phyloP scores from a whole-genome alignment of 1,284 basidiomycete genomes.

The Stygiomarasmius scandens region DNA sequence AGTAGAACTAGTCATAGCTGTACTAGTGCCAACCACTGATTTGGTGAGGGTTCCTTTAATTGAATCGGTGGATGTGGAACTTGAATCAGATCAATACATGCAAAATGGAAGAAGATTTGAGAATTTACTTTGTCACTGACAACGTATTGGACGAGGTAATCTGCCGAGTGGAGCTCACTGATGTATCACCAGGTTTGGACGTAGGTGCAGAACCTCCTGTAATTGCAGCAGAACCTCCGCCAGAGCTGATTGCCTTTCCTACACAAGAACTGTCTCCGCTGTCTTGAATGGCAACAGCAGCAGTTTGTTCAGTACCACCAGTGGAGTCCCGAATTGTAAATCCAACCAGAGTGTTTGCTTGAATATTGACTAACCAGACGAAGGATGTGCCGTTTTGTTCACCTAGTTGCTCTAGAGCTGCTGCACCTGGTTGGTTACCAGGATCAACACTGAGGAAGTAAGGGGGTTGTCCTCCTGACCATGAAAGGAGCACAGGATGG shows the following conservation, averaged over 20 bases:
- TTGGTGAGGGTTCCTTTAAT: too few relatives aligned
- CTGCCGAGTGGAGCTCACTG: too few relatives aligned
- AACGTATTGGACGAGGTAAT: too few relatives aligned
- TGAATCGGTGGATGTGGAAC: too few relatives aligned
- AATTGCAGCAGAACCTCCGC: slow-evolving; percentile 11
- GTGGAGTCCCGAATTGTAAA: slow-evolving; percentile 55
- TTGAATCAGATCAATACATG: too few relatives aligned
- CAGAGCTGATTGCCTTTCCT: slow-evolving; percentile 19
- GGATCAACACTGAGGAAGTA: slow-evolving; percentile 42
- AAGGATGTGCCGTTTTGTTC: slow-evolving; percentile 34
- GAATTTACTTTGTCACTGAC: too few relatives aligned
- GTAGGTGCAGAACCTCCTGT: slow-evolving; percentile 2
- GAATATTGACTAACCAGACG: slow-evolving; percentile 51
- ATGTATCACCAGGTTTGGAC: too few relatives aligned
- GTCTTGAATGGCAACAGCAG: slow-evolving; percentile 47
- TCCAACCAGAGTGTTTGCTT: too few relatives aligned
- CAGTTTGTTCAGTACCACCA: slow-evolving; percentile 50
- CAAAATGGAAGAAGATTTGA: too few relatives aligned
- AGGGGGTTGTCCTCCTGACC: slow-evolving; percentile 45
- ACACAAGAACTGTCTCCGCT: slow-evolving; percentile 44
- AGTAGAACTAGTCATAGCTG: too few relatives aligned
- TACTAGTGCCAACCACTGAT: too few relatives aligned
- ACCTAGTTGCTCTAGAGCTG: slow-evolving; percentile 42
- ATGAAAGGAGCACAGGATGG: slow-evolving; percentile 50
- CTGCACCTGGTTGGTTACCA: slow-evolving; percentile 36